Conservation (phyloP, 495 filamentous ascomycete genomes). For the Apodospora peruviana region DNA sequence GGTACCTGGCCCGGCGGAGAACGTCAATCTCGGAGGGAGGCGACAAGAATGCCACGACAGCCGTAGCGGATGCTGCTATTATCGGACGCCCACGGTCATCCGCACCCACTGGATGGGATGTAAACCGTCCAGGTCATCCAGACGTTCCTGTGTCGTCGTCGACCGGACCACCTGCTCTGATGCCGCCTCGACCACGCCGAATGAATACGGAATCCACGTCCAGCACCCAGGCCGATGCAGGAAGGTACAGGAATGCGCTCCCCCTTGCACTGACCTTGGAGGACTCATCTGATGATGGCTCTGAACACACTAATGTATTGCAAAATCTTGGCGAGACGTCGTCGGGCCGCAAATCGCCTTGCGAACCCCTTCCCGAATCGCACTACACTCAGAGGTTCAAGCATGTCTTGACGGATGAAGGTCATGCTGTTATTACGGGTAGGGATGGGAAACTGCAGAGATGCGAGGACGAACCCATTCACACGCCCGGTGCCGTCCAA, state of each 20-base stretch:
- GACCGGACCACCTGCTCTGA: neutral
- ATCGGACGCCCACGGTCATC: neutral
- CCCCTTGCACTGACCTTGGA: conserved; percentile 26
- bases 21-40: conserved; percentile 14
- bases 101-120: neutral
- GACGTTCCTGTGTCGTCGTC: neutral
- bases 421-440: conserved; percentile 83
- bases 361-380: conserved; percentile 27
- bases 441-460: conserved; percentile 63
- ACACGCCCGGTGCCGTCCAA: conserved; percentile 86
- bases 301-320: no score
- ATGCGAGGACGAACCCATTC: conserved; percentile 93
- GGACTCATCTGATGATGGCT: conserved; percentile 27
- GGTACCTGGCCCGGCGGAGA: conserved; percentile 17
- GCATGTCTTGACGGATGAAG: conserved; percentile 71
- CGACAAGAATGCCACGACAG: neutral
- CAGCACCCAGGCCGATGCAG: conserved; percentile 24
- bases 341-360: conserved; percentile 12
- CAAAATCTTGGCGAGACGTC: no score
- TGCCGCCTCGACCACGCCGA: conserved; percentile 7
- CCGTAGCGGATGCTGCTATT: neutral
- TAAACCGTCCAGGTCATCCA: neutral
- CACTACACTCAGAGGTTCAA: conserved; percentile 67
- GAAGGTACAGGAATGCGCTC: conserved; percentile 11
- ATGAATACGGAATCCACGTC: conserved; percentile 20